A percentile compares a stretch with the other conserved stretches of the same genome.
Conservation (phyloP, 768 basidiomycete genomes). For the Hydnomerulius pinastri region DNA sequence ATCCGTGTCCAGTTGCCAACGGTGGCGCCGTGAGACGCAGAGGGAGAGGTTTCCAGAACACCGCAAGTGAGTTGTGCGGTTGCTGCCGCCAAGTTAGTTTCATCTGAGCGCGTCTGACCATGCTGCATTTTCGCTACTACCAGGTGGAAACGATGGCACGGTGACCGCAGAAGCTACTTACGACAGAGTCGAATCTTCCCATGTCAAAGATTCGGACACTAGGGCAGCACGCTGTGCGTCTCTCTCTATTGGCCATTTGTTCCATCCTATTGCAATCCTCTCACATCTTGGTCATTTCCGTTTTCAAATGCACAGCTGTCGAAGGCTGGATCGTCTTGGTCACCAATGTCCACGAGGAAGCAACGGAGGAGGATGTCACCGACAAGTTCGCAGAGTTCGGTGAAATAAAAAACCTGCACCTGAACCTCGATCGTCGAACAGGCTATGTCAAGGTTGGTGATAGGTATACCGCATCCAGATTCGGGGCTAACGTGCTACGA, state of each 20-base stretch:
- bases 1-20: conserved; percentile 44
- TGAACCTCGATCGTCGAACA: conserved; percentile 95
- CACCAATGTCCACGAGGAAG: conserved; percentile 96
- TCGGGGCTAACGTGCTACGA: conserved; percentile 1
- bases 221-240: conserved; percentile 83
- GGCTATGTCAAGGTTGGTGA: conserved; percentile 92
- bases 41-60: conserved; percentile 82
- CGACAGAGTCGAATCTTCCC: conserved; percentile 75
- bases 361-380: conserved; percentile 94
- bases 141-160: conserved; percentile 65
- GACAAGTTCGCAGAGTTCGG: conserved; percentile 98
- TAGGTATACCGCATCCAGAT: neutral
- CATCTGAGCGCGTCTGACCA: conserved; percentile 6
- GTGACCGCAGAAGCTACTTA: conserved; percentile 69
- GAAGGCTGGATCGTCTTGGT: conserved; percentile 99
- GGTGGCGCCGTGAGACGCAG: conserved; percentile 75
- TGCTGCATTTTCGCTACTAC: conserved; percentile 9
- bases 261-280: conserved; percentile 7
- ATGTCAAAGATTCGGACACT: conserved; percentile 67
- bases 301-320: conserved; percentile 61
- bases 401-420: conserved; percentile 96
- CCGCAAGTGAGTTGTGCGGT: conserved; percentile 48
- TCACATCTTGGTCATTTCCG: conserved; percentile 8
- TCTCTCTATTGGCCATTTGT: conserved; percentile 5
- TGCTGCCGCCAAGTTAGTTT: conserved; percentile 9